Base-by-base conservation (phyloP, 2,329 filamentous ascomycete species). In the Neurospora sp. region DNA sequence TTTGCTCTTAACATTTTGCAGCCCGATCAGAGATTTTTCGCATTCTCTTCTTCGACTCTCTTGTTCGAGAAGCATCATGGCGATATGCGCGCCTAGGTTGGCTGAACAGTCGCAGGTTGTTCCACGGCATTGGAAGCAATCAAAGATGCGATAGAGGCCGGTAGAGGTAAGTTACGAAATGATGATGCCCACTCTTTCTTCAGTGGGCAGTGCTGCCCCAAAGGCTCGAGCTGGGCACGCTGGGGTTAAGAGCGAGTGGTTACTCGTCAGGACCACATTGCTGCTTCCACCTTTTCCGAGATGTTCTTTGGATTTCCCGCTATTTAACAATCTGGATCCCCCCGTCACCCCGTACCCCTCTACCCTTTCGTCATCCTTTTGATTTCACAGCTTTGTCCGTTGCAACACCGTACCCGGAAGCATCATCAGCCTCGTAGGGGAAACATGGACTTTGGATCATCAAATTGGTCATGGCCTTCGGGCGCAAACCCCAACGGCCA, bases 391-490 rank as follows among this genome's bases (percentile, higher is more conserved):
- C 36, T 39, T 38, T 28, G 10, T n/a, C 36, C 17, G 38, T 40
- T 33, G 36, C 66, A 67, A 13, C 33, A 38, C 3, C 23, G 10
- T 17, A 9, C 52, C 0, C 15, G 19, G 10, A 28, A 62, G 13
- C 15, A 62, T 62, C 52, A 33, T 36, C 28, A 62, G 52, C 52
- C 52, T 62, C 28, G 13, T 7, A 46, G 19, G 28, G 23, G 23
- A 42, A 70, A 15, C 4, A 75, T 76, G 73, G 71, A 69, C 71
- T 42, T 67, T 70, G 19, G 58, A 43, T 39, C 42, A 38, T 67
- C 72, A 19, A 66, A 69, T 38, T 76, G 74, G 74, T 68, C 69
- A 11, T 75, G 73, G 73, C 69, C 73, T 3, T 40, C 70, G 13
- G 69, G 71, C 62, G n/a, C 68, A 23, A 62, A 23, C 19, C 38